These are phyloP conservation scores for Moricandia arvensis DNA, from an alignment of 345 rosid species.

Conservation along the genomic window DNA sequence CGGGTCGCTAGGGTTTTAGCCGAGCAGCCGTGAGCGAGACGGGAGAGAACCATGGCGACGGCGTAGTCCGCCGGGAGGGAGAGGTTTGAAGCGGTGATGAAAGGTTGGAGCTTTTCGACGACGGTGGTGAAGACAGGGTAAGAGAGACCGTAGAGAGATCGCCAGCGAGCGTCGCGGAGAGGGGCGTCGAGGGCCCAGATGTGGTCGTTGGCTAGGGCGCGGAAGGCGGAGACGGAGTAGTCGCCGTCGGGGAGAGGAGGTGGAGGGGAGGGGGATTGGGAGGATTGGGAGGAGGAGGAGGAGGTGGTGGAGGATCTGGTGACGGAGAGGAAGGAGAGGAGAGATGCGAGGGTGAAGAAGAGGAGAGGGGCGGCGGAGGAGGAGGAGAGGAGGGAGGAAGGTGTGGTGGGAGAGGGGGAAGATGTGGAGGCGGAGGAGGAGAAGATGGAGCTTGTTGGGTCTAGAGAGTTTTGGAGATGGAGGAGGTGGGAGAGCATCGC, in stretches of 20 bases:
- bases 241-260: slow-evolving; percentile 55
- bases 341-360: slow-evolving; percentile 58
- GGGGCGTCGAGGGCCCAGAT: slow-evolving; percentile 81
- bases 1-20: slow-evolving; percentile 69
- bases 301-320: slow-evolving; percentile 33
- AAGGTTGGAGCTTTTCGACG: slow-evolving; percentile 86
- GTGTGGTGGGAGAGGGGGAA: slow-evolving; percentile 40
- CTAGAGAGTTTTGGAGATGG: slow-evolving; percentile 47
- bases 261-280: slow-evolving; percentile 38
- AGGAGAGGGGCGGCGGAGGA: slow-evolving; percentile 58
- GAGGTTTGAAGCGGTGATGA: slow-evolving; percentile 81
- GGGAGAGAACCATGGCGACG: slow-evolving; percentile 90
- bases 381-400: slow-evolving; percentile 50
- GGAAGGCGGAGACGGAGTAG: slow-evolving; percentile 82
- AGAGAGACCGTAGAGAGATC: slow-evolving; percentile 82
- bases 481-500: slow-evolving; percentile 86
- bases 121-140: slow-evolving; percentile 87
- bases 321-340: slow-evolving; percentile 55
- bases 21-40: slow-evolving; percentile 78
- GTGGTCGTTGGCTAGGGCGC: slow-evolving; percentile 85
- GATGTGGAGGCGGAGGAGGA: slow-evolving; percentile 38
- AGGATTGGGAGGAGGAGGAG: slow-evolving; percentile 28
- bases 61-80: slow-evolving; percentile 96
- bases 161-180: slow-evolving; percentile 88
- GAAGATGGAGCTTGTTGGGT: slow-evolving; percentile 42